Base-by-base conservation (phyloP, 345 rosid genomes). In the Salix brachista region DNA sequence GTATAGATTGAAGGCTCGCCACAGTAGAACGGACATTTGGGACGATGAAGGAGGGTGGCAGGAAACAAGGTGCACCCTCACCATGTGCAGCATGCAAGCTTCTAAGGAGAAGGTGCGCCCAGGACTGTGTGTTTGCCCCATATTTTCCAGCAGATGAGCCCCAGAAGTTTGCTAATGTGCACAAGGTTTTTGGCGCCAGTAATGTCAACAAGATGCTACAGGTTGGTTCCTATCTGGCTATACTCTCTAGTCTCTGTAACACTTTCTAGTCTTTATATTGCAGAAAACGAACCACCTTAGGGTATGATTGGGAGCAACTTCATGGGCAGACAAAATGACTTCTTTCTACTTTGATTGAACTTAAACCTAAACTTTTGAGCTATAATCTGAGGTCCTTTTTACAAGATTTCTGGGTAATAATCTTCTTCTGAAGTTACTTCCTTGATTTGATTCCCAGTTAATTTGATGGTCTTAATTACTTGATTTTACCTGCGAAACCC, bases 41-140 rank as follows among this genome's bases (percentile, higher is more conserved):
- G 1, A 28, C 65, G 14, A 50, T 90, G 91, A 90, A 87, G 77
- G 89, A 87, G 62, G 72, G 84, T 54, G 82, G 88, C 11, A 84
- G 83, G 71, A 88, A 89, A 76, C 84, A 85, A 41, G 92, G 94
- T 44, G 80, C 88, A 50, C 71, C 83, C 65, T 82, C 97, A 37
- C 98, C 98, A 11, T 94, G 98, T 75, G 98, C 98, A 3, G 98
- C 89, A 16, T 94, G 98, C 88, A 94, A 89, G 85, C 90, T 92
- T 75, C 92, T 94, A 19, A 80, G 98, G 77, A 83, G 97, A 69
- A 88, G 95, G 84, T 94, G 98, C 66, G 91, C 89, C 7, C 85
- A 79, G 52, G 94, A 88, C 60, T 94, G 98, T 32, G 86, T 92
- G 11, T 92, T 94, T 75, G 93, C 98, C 52, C 98, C 98, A 6